phyloP scores from a whole-genome alignment of 2,329 filamentous ascomycete species.

The Fusarium chaquense region DNA sequence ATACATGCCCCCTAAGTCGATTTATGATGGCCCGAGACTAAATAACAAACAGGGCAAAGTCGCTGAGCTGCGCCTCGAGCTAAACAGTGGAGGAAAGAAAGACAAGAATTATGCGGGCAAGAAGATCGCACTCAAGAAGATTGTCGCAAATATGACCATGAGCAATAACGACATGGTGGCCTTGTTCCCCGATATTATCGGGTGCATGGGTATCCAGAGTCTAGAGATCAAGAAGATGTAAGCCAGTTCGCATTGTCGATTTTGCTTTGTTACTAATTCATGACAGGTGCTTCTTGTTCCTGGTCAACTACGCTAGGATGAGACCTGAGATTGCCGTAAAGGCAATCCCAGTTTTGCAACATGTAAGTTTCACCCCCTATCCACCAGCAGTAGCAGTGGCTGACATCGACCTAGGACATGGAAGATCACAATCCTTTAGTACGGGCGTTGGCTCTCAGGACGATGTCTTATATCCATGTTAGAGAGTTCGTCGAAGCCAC shows the following conservation, averaged over 20 bases:
- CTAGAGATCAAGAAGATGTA: constrained; percentile 99
- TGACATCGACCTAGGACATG: constrained; percentile 76
- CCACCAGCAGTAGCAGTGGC: background rate
- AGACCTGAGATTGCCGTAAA: constrained; percentile 95
- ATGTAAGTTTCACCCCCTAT: constrained; percentile 63
- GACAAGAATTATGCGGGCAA: constrained; percentile 96
- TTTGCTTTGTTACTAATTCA: constrained; percentile 16
- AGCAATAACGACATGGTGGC: constrained; percentile 99
- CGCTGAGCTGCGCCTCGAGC: constrained; percentile 92
- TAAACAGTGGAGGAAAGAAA: constrained; percentile 95
- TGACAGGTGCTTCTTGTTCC: constrained; percentile 91
- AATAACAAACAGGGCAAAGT: constrained; percentile 91
- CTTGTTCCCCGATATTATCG: constrained; percentile 93
- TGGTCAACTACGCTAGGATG: constrained; percentile 96
- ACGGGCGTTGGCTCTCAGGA: constrained; percentile 89
- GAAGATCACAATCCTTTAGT: constrained; percentile 93
- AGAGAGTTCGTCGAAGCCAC: constrained; percentile 95
- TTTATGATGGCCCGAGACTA: constrained; percentile 62
- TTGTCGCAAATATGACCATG: constrained; percentile 99
- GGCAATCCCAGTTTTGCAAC: constrained; percentile 86
- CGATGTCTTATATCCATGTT: constrained; percentile 97
- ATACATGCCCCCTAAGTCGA: constrained; percentile 61
- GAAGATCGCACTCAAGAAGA: constrained; percentile 99
- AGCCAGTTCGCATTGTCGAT: background rate
- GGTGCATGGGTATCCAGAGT: constrained; percentile 93